Evolutionary conservation across 768 basidiomycete species (phyloP).

Genomic region (Tylopilus sp.): DNA sequence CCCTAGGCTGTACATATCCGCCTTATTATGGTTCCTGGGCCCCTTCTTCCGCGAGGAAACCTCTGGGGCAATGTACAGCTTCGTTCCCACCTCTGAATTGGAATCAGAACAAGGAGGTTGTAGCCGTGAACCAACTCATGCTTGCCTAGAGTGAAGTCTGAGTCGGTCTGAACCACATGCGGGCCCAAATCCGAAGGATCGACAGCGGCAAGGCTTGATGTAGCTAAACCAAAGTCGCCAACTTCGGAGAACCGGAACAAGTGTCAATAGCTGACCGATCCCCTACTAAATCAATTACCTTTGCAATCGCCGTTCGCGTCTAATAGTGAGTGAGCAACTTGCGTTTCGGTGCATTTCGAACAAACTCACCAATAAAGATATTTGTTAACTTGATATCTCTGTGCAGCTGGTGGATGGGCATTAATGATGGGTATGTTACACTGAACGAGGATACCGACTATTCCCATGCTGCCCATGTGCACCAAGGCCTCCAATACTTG

Average conservation of each 20-base stretch:
- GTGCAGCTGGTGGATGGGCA: conserved; percentile 50
- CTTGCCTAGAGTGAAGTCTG: conserved; percentile 75
- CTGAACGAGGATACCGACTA: conserved; percentile 46
- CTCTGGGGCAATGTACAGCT: conserved; percentile 91
- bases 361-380: conserved; percentile 78
- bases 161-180: conserved; percentile 42
- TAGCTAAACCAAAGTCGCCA: conserved; percentile 91
- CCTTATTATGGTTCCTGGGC: conserved; percentile 80
- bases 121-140: not conserved
- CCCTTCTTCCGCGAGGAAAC: conserved; percentile 61
- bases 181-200: conserved; percentile 67
- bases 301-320: conserved; percentile 84
- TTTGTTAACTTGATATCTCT: conserved; percentile 92
- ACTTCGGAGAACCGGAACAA: conserved; percentile 39
- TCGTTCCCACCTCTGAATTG: conserved; percentile 77
- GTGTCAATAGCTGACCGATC: not conserved
- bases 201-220: conserved; percentile 74
- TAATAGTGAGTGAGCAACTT: conserved; percentile 24
- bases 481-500: conserved; percentile 88
- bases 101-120: not conserved
- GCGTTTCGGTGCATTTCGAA: not conserved
- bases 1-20: conserved; percentile 93
- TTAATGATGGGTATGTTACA: conserved; percentile 4
- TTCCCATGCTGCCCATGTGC: conserved; percentile 86
- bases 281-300: conserved; percentile 36